phyloP scores from a whole-genome alignment of 2,329 filamentous ascomycete species.

The Ploettnerulaceae sp. region DNA sequence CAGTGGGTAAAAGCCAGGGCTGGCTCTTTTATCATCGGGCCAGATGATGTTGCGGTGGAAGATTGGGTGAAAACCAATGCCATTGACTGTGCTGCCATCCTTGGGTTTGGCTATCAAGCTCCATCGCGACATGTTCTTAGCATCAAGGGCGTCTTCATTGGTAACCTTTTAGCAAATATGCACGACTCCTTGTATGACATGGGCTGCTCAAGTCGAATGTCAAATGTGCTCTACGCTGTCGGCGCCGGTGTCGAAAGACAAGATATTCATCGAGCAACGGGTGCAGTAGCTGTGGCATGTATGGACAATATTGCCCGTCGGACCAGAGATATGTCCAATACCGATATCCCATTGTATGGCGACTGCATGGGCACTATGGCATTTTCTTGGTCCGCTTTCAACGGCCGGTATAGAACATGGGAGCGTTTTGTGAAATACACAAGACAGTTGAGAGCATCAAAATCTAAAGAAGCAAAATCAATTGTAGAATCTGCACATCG shows the following conservation, averaged over 20 bases:
- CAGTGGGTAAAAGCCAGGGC: background rate
- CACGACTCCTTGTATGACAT: conserved; percentile 7
- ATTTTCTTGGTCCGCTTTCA: conserved; percentile 4
- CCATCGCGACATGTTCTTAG: background rate
- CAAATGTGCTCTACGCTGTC: background rate
- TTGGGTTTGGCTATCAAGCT: conserved; percentile 4
- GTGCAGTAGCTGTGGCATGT: background rate
- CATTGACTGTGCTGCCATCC: background rate
- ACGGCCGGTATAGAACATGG: conserved; percentile 6
- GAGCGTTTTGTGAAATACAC: conserved; percentile 11
- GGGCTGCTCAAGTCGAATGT: conserved; percentile 3
- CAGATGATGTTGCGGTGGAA: background rate
- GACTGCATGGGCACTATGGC: background rate
- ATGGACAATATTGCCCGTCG: conserved; percentile 3
- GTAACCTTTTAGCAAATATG: conserved; percentile 4
- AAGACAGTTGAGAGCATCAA: conserved; percentile 1
- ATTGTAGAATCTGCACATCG: background rate
- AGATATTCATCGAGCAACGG: conserved; percentile 3
- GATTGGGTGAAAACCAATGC: conserved; percentile 1
- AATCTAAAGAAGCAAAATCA: background rate
- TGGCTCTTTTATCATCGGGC: background rate
- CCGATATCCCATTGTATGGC: background rate
- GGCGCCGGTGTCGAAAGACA: background rate
- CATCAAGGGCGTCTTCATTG: conserved; percentile 4
- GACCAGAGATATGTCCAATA: background rate